phyloP scores from a whole-genome alignment of 352 stramenopile species.

The Discostella stelligera region DNA sequence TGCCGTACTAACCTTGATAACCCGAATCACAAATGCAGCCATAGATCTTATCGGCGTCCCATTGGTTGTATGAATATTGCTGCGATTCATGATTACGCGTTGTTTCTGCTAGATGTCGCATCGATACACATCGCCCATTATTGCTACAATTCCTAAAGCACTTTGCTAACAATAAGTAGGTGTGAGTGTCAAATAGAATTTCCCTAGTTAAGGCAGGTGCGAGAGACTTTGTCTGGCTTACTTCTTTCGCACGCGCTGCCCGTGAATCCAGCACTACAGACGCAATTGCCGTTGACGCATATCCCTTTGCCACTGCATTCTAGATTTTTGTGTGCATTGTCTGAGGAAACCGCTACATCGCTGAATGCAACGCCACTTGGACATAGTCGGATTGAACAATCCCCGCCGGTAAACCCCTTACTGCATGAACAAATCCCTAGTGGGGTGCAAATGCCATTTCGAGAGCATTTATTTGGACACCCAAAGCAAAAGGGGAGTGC shows the following conservation, averaged over 20 bases:
- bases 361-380: conserved; percentile 77
- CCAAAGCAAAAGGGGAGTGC: conserved; percentile 2
- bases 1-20: conserved; percentile 16
- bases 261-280: conserved; percentile 80
- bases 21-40: conserved; percentile 87
- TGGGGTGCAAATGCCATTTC: conserved; percentile 33
- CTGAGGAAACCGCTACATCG: conserved; percentile 47
- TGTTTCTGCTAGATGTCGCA: conserved; percentile 31
- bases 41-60: conserved; percentile 75
- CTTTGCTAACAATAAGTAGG: conserved; percentile 22
- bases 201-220: not conserved
- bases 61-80: conserved; percentile 46
- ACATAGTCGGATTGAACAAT: conserved; percentile 89
- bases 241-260: conserved; percentile 83
- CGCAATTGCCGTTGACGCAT: conserved; percentile 87
- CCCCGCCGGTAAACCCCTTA: conserved; percentile 84
- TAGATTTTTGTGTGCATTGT: conserved; percentile 84
- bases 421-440: conserved; percentile 81
- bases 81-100: conserved; percentile 40
- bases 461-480: conserved; percentile 43
- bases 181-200: not conserved
- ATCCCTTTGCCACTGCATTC: conserved; percentile 87
- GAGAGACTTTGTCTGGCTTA: conserved; percentile 20
- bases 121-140: conserved; percentile 33
- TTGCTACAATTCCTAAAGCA: conserved; percentile 57